phyloP scores from a whole-genome alignment of 192 early-diverging fungal species.

The Coemansia sp. region DNA sequence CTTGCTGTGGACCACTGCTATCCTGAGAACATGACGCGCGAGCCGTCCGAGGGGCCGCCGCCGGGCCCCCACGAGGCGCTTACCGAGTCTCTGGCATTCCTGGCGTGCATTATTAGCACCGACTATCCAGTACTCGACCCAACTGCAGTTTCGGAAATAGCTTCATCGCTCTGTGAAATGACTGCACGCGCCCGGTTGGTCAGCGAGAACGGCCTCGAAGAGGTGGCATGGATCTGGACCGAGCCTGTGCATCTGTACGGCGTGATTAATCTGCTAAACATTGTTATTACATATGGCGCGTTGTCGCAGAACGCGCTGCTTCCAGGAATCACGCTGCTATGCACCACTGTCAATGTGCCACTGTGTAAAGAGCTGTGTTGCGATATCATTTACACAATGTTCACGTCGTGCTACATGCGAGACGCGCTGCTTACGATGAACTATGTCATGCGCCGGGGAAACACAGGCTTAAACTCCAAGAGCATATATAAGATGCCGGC shows the following conservation, averaged over 20 bases:
- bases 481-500: constrained; percentile 18
- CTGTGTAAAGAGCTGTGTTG: constrained; percentile 34
- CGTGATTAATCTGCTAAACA: constrained; percentile 38
- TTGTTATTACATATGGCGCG: constrained; percentile 48
- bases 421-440: constrained; percentile 50
- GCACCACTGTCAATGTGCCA: constrained; percentile 33
- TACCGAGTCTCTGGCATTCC: constrained; percentile 30
- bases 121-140: constrained; percentile 47
- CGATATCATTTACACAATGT: constrained; percentile 43
- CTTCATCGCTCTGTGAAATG: constrained; percentile 14
- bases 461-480: constrained; percentile 20
- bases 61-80: constrained; percentile 12
- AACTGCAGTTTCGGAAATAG: constrained; percentile 7
- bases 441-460: constrained; percentile 36
- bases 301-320: constrained; percentile 27
- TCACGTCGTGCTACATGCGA: constrained; percentile 55
- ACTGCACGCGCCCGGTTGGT: constrained; percentile 23
- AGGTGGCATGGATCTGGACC: constrained; percentile 45
- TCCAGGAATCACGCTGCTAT: constrained; percentile 34
- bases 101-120: constrained; percentile 23
- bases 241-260: constrained; percentile 31
- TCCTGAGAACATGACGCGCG: constrained; percentile 9
- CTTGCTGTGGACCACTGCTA: constrained; percentile 30
- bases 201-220: constrained; percentile 8
- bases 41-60: constrained; percentile 7